Conservation (phyloP, 768 basidiomycete genomes). For the Crassisporium funariophilum region DNA sequence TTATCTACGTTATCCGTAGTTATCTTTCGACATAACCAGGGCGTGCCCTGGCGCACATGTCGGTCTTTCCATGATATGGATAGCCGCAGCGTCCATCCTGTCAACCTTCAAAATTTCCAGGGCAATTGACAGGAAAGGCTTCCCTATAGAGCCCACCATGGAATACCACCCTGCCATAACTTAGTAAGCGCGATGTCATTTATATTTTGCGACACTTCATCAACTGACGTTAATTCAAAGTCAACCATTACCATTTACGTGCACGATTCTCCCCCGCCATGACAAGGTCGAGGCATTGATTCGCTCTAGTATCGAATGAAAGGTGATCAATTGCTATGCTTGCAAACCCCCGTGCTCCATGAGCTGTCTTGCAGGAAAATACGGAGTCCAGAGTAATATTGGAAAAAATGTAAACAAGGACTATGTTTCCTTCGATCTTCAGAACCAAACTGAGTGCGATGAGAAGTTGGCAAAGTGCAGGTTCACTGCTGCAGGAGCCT, state of each 20-base stretch:
- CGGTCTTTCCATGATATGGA: constrained; percentile 26
- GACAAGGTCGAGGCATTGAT: constrained; percentile 23
- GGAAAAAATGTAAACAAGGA: no score
- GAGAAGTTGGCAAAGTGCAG: no score
- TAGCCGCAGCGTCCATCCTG: constrained; percentile 31
- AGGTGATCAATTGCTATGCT: no score
- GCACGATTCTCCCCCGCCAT: constrained; percentile 30
- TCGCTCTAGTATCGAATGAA: constrained; percentile 6
- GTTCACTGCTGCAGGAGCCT: no score
- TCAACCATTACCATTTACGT: constrained; percentile 30
- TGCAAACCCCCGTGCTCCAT: no score
- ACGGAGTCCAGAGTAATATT: no score
- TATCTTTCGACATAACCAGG: background rate
- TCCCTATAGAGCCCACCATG: constrained; percentile 17
- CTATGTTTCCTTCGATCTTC: no score
- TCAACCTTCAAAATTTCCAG: constrained; percentile 33
- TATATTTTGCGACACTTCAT: background rate
- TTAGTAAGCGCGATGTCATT: constrained; percentile 8
- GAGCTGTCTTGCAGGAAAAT: no score
- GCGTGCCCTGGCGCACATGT: constrained; percentile 26
- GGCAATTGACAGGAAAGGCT: constrained; percentile 24
- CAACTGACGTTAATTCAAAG: constrained; percentile 9
- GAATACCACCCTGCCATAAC: constrained; percentile 20
- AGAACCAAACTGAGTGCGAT: no score
- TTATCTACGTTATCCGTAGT: background rate